Base-by-base conservation (phyloP, 768 basidiomycete species). In the Austroboletus festivus region DNA sequence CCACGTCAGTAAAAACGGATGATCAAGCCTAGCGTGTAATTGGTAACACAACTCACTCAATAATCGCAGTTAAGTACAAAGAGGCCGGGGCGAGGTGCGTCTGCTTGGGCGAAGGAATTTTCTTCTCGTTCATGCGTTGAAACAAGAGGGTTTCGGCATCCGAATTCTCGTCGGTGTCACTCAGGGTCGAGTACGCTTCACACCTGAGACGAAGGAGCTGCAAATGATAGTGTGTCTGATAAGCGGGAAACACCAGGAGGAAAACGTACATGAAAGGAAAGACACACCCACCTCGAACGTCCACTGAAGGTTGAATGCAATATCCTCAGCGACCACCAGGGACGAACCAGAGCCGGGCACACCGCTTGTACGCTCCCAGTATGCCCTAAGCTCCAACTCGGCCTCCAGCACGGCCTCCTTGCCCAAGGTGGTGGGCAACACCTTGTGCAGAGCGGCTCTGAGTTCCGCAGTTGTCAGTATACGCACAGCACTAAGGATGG, bases 401-500 rank as follows among this genome's bases (percentile, higher is more conserved):
- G 94, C 94, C 69, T 97, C 94, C 42, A 93, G 73, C 16, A 95
- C 73, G 3, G 93, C 93, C 63, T 93, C 89, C 70, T 96, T 92
- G 41, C 93, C 94, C 38, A 96, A 76, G 43, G 82, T 76, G 5
- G 86, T 90, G 8, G 90, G 86, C 23, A 93, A 71, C 34, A 88
- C 73, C 60, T 77, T 83, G 50, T 88, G 75, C 33, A 93, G 69
- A 48, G 83, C 83, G 2, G 79, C 74, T 56, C 88, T 83, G 48
- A 94, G 75, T 51, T 80, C 81, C 50, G 90, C 81, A 7, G 89
- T 88, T 21, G 79, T 71, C 38, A 93, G 72, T 26, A 89, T 86
- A 54, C 80, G 74, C 6, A 89, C 75, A 19, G 76, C 74, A 51
- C 70, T 73, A 59, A 93, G 78, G 47, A 91, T 80, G 48, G 74